A percentile compares a stretch with the other conserved stretches of the same genome.
These are phyloP conservation scores for Candida alai DNA, from an alignment of 805 yeast genomes.

Conservation along the genomic window DNA sequence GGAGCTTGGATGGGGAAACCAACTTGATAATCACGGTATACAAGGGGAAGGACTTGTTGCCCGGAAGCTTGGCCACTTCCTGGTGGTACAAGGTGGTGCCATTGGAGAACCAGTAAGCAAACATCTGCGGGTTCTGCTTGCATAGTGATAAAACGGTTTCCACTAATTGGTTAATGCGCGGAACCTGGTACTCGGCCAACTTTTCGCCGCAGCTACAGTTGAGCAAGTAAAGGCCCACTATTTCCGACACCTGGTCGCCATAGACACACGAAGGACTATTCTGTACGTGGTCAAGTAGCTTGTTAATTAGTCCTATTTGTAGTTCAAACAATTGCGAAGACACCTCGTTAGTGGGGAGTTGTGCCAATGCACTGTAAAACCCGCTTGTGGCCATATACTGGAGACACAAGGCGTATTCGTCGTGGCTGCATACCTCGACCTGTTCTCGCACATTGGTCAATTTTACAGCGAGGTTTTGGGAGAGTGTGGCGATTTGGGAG, in stretches of 20 bases:
- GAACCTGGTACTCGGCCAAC: constrained; percentile 7
- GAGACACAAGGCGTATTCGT: no score
- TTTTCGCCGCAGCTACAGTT: constrained; percentile 8
- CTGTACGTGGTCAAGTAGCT: constrained; percentile 9
- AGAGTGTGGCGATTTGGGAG: no score
- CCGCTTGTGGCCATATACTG: no score
- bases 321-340: constrained; percentile 11
- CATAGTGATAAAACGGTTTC: constrained; percentile 9
- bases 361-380: constrained; percentile 8
- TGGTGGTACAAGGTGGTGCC: no score
- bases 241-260: constrained; percentile 3
- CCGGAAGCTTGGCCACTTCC: no score
- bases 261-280: constrained; percentile 4
- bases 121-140: constrained; percentile 8
- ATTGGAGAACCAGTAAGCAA: constrained; percentile 11
- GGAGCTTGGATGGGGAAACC: no score
- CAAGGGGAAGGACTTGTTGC: no score
- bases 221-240: constrained; percentile 9
- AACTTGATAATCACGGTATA: no score
- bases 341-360: constrained; percentile 3
- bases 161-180: constrained; percentile 9
- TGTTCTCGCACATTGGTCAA: no score
- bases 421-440: no score
- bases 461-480: no score
- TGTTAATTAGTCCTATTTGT: constrained; percentile 11